Conservation (phyloP, 768 basidiomycete genomes). For the Ephemerocybe angulata region DNA sequence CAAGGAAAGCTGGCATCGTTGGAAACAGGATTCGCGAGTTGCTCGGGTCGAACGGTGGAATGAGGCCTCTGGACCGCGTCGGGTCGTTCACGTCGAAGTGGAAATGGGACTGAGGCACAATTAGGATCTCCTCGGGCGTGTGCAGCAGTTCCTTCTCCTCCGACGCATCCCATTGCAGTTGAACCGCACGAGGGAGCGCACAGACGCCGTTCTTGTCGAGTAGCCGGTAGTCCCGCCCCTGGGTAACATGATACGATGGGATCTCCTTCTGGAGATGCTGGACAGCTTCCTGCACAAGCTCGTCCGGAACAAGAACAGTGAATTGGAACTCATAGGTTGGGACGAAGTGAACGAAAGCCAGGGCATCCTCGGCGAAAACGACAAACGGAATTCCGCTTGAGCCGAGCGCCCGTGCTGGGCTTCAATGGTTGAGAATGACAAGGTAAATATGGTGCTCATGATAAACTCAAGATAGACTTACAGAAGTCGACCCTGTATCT, state of each 20-base stretch:
- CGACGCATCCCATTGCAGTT: slow-evolving; percentile 1
- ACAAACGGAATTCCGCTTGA: slow-evolving; percentile 12
- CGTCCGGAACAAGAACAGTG: not conserved
- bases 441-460: no score
- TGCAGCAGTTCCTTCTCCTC: slow-evolving; percentile 1
- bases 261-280: not conserved
- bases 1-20: slow-evolving; percentile 8
- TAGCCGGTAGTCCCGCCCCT: not conserved
- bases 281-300: not conserved
- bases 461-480: slow-evolving; percentile 6
- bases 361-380: slow-evolving; percentile 5
- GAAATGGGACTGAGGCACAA: slow-evolving; percentile 11
- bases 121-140: slow-evolving; percentile 5
- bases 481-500: slow-evolving; percentile 9
- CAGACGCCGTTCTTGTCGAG: not conserved
- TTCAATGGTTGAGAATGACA: slow-evolving; percentile 9
- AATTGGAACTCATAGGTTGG: not conserved
- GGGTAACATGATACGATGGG: not conserved
- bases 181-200: not conserved
- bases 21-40: slow-evolving; percentile 8
- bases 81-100: slow-evolving; percentile 4
- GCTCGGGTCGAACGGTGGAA: slow-evolving; percentile 8
- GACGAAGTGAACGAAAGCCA: not conserved
- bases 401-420: slow-evolving; percentile 12
- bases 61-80: slow-evolving; percentile 6